phyloP scores from a whole-genome alignment of 1,284 basidiomycete species.

The Xerocomus amazonicus region DNA sequence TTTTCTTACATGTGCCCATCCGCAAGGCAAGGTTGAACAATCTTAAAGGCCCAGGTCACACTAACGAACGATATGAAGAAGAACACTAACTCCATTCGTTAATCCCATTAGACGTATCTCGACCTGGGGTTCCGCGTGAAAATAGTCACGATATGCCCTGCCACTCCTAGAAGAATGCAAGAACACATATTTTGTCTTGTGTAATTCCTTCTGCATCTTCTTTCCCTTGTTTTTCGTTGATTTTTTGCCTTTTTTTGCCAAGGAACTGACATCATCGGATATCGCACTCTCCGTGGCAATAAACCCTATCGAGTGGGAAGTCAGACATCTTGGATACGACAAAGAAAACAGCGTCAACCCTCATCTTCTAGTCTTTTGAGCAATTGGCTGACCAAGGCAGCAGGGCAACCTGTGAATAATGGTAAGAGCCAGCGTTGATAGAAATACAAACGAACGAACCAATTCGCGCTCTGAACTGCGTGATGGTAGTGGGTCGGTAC shows the following conservation, averaged over 20 bases:
- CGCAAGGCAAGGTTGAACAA: constrained; percentile 11
- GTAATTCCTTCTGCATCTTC: constrained; percentile 49
- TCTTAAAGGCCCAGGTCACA: constrained; percentile 8
- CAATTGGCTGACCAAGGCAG: constrained; percentile 53
- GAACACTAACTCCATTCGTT: constrained; percentile 47
- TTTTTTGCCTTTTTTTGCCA: constrained; percentile 38
- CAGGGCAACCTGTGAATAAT: constrained; percentile 47
- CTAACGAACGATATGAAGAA: background rate
- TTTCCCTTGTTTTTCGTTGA: constrained; percentile 43
- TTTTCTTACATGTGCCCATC: constrained; percentile 29
- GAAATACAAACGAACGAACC: constrained; percentile 48
- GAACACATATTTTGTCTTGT: constrained; percentile 58
- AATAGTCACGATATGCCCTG: constrained; percentile 59
- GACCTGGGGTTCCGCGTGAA: constrained; percentile 54
- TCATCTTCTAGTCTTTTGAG: constrained; percentile 67
- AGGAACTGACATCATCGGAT: constrained; percentile 49
- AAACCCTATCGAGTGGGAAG: constrained; percentile 45
- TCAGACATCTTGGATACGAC: constrained; percentile 7
- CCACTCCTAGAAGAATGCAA: constrained; percentile 43
- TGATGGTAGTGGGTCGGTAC: constrained; percentile 43
- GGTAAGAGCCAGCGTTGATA: constrained; percentile 6
- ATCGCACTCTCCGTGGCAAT: constrained; percentile 49
- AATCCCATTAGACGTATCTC: constrained; percentile 60
- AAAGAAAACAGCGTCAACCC: constrained; percentile 39
- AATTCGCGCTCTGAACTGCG: constrained; percentile 56